Conservation (phyloP, 192 early-diverging fungal species). For the Coemansia furcata region DNA sequence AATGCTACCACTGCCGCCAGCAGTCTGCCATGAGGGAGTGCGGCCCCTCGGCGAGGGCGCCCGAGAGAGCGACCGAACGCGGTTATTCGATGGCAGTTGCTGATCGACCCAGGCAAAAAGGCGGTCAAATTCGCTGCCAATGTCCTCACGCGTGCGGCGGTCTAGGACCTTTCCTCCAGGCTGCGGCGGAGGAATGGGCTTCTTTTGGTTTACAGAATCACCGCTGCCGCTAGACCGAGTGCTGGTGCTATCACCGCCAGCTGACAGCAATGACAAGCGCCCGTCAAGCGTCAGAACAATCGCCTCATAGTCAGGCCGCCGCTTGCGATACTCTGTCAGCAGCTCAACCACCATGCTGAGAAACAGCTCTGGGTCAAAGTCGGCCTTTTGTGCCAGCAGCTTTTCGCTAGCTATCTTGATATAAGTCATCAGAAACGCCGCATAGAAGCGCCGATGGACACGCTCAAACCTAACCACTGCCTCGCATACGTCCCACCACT, state of each 20-base stretch:
- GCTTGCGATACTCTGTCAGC: slow-evolving; percentile 53
- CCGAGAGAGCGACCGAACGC: slow-evolving; percentile 28
- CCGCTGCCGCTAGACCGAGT: slow-evolving; percentile 1
- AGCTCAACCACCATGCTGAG: slow-evolving; percentile 45
- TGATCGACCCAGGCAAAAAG: slow-evolving; percentile 54
- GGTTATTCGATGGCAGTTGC: slow-evolving; percentile 42
- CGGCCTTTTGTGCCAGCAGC: slow-evolving; percentile 45
- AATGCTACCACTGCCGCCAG: not conserved
- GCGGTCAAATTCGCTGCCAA: slow-evolving; percentile 56
- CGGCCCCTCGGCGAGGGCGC: slow-evolving; percentile 44
- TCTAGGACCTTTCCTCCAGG: slow-evolving; percentile 17
- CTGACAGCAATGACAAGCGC: slow-evolving; percentile 6
- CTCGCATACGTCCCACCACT: slow-evolving; percentile 51
- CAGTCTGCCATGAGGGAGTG: slow-evolving; percentile 39
- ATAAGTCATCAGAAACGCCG: slow-evolving; percentile 42
- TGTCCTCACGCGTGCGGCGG: slow-evolving; percentile 51
- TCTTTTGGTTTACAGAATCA: not conserved
- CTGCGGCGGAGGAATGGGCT: slow-evolving; percentile 3
- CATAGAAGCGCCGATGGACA: slow-evolving; percentile 23
- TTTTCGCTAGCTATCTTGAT: slow-evolving; percentile 44
- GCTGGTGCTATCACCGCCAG: not conserved
- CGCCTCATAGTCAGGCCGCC: slow-evolving; percentile 53
- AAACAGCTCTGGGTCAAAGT: slow-evolving; percentile 52
- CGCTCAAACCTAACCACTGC: slow-evolving; percentile 43
- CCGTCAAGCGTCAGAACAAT: slow-evolving; percentile 42